Evolutionary conservation across 495 filamentous ascomycete genomes (phyloP), one percentile per base, ranked within the genome.

Genomic region (Neurospora sublineolata): DNA sequence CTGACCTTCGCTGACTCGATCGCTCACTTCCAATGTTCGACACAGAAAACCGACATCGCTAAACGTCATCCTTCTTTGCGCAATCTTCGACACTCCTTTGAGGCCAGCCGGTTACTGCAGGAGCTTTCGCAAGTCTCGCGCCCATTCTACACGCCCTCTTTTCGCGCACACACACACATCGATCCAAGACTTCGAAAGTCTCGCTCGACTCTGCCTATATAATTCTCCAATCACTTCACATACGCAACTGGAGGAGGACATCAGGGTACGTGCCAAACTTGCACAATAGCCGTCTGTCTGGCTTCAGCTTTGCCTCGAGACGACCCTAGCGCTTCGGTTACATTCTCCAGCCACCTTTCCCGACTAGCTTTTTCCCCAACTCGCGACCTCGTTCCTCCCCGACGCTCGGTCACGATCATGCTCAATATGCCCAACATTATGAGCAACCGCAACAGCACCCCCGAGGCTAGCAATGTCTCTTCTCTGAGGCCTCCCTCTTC

Each of bases 391-490:
- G 23, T 30, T 38, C 37, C 60, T 69, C 20, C 33, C 42, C 52
- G 67, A 39, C 27, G 12, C 11, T 73, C 70, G 74, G 74, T 73
- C 67, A 74, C 73, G 80, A 82, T 69, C 60, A 84, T 84, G 82
- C 79, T 83, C 83, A 86, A 84, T 76, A 89, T 89, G 86, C 89
- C 89, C 75, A 86, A 86, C 75, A 88, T 91, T 71, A 90, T 90
- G 80, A 92, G 92, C 75, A 97, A 99, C 83, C 92, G 95, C 77
- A 97, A 98, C 82, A 97, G 94, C 87, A 99, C 94, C 67, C 95
- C 95, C 38, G 96, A 97, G 82, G 92, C 92, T 41, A 86, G 82
- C 77, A 89, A 87, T 73, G 88, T 91, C 74, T 96, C 95, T 44
- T 91, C 91, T 67, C 89, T 97, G 76, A 92, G 94, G 70, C 95